Conservation (phyloP, 2,329 filamentous ascomycete species). For the Ampelomyces quisqualis region DNA sequence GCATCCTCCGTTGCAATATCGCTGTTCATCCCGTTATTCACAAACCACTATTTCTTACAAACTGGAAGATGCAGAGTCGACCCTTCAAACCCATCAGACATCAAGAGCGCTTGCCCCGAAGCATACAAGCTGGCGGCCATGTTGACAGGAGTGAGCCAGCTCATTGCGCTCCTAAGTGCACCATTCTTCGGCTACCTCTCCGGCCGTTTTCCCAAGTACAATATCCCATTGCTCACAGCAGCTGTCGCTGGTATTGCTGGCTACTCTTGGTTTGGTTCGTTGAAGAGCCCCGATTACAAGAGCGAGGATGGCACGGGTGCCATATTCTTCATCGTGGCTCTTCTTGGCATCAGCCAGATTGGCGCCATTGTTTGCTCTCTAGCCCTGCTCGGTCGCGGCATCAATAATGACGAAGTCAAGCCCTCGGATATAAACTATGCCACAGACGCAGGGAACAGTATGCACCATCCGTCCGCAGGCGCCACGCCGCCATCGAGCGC, state of each 20-base stretch:
- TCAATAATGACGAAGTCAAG: slow-evolving; percentile 56
- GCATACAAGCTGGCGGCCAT: slow-evolving; percentile 88
- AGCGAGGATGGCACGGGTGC: slow-evolving; percentile 66
- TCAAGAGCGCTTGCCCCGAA: slow-evolving; percentile 80
- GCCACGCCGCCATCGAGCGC: slow-evolving; percentile 38
- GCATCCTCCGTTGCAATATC: slow-evolving; percentile 95
- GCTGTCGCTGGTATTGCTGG: slow-evolving; percentile 74
- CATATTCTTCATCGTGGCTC: slow-evolving; percentile 73
- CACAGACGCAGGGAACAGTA: slow-evolving; percentile 15
- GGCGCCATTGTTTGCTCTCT: slow-evolving; percentile 94
- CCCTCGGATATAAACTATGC: slow-evolving; percentile 6
- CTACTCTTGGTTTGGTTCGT: slow-evolving; percentile 73
- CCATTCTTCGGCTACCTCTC: slow-evolving; percentile 85
- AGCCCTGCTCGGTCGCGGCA: slow-evolving; percentile 79
- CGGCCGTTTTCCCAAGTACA: slow-evolving; percentile 64
- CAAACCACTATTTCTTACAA: slow-evolving; percentile 85
- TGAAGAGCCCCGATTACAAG: slow-evolving; percentile 73
- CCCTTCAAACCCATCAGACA: slow-evolving; percentile 54
- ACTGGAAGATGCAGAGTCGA: slow-evolving; percentile 72
- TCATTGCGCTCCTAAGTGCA: slow-evolving; percentile 79
- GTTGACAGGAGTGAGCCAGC: slow-evolving; percentile 84
- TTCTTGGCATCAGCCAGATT: slow-evolving; percentile 91
- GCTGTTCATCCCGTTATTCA: slow-evolving; percentile 87
- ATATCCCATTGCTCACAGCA: slow-evolving; percentile 72
- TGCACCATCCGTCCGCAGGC: slow-evolving; percentile 35